Evolutionary conservation across 2,329 filamentous ascomycete genomes (phyloP), one percentile per base, ranked within the genome.

Genomic region (Fonsecaea pedrosoi): DNA sequence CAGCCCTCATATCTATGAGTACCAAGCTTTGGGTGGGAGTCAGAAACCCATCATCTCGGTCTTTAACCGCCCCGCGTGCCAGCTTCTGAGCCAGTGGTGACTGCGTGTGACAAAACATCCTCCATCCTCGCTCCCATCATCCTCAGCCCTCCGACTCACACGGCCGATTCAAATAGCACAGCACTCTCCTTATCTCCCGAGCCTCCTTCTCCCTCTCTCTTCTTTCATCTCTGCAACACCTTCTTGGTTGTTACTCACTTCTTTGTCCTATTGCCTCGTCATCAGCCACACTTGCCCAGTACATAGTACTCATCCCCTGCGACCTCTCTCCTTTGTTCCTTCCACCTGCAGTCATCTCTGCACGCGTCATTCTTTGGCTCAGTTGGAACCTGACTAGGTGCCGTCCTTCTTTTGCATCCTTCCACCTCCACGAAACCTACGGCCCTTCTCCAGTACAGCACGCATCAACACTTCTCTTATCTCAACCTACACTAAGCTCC

Each of bases 241-340:
- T 45, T 25, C 60, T 45, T 25, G 40, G 53, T 59, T 56, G 54
- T 63, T 59, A 7, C 53, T 13, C 40, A 15, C 40, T 25, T 56
- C 60, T 66, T 65, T 61, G 57, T 58, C 40, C 54, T 12, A 48
- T 10, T 48, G 7, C 18, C 42, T 48, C 42, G 18, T 25, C n/a
- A 21, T 48, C 40, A 60, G 37, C 56, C 54, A 55, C 30, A 30
- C 38, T 50, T 30, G 18, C 42, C 40, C 37, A 34, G 53, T 57
- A 6, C 45, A 53, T n/a, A 35, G 37, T 54, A 50, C 53, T 59
- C 50, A n/a, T 50, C 34, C 38, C 37, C n/a, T 8, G 32, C 60
- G n/a, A n/a, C 30, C 37, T 9, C 58, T 62, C 60, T 62, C 54
- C 67, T 64, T 67, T 69, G 64, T 67, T 64, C 61, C 34, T 67